These are phyloP conservation scores for Ligustrum vulgare DNA, from an alignment of 257 asterid species.

Conservation along the genomic window DNA sequence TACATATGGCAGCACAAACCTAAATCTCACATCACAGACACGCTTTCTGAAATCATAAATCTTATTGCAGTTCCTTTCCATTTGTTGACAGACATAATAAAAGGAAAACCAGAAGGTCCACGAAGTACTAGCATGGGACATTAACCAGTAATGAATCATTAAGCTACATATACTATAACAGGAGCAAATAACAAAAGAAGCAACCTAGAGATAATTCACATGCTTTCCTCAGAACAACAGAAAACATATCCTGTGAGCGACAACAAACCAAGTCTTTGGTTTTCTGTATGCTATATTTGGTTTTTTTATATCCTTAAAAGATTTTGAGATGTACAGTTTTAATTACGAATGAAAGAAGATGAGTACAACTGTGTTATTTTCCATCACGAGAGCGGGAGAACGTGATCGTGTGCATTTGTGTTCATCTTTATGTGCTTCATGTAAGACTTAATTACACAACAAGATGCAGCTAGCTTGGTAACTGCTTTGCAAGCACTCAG, in stretches of 20 bases:
- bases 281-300: not conserved
- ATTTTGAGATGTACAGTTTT: not conserved
- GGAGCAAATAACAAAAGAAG: not conserved
- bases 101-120: not conserved
- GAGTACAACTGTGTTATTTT: not conserved
- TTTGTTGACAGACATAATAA: not conserved
- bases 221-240: not conserved
- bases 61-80: not conserved
- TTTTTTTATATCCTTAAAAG: not conserved
- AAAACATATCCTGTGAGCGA: no score
- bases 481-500: no score
- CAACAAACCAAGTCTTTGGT: not conserved
- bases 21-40: not conserved
- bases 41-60: not conserved
- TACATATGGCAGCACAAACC: not conserved
- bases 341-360: not conserved
- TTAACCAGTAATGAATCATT: not conserved
- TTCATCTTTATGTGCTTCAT: no score
- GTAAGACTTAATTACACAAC: no score
- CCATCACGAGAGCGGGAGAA: not conserved
- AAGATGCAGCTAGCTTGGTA: no score
- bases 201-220: not conserved
- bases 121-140: not conserved
- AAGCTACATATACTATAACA: not conserved
- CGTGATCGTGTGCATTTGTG: no score